Evolutionary conservation across 1,139 yeast species (phyloP).

Genomic region (Saccharomycopsis hybrid): DNA sequence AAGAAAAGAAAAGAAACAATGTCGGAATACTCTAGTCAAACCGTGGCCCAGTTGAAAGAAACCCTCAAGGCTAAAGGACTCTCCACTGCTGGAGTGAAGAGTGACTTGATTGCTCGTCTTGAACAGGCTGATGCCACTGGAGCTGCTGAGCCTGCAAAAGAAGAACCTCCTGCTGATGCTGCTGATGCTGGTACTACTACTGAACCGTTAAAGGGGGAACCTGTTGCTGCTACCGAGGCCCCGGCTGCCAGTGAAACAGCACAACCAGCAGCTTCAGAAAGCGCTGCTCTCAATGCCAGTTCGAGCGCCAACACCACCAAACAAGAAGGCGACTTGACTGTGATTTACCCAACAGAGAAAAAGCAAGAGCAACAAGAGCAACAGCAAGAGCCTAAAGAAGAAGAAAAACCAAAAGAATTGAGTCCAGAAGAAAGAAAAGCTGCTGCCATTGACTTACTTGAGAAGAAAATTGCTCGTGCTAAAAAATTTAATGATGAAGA

Average conservation of each 20-base stretch:
- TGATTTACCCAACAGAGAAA: slow-evolving; percentile 19
- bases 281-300: no score
- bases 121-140: slow-evolving; percentile 32
- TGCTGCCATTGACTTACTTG: slow-evolving; percentile 61
- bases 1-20: background rate
- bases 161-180: slow-evolving; percentile 21
- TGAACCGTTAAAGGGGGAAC: slow-evolving; percentile 24
- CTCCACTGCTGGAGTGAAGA: slow-evolving; percentile 74
- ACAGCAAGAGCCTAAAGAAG: slow-evolving; percentile 21
- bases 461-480: slow-evolving; percentile 64
- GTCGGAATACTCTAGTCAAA: slow-evolving; percentile 27
- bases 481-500: slow-evolving; percentile 61
- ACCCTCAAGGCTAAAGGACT: slow-evolving; percentile 62
- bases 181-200: slow-evolving; percentile 22
- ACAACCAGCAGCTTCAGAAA: slow-evolving; percentile 21
- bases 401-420: slow-evolving; percentile 37
- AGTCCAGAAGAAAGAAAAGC: slow-evolving; percentile 66
- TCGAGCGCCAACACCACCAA: slow-evolving; percentile 20
- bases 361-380: slow-evolving; percentile 23
- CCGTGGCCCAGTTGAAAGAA: slow-evolving; percentile 85
- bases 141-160: slow-evolving; percentile 24
- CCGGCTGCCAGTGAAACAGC: slow-evolving; percentile 23
- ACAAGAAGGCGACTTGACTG: slow-evolving; percentile 19
- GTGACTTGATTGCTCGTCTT: slow-evolving; percentile 71
- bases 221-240: slow-evolving; percentile 21